Base-by-base conservation (phyloP, 2,329 filamentous ascomycete species). In the Furcasterigmium furcatum region DNA sequence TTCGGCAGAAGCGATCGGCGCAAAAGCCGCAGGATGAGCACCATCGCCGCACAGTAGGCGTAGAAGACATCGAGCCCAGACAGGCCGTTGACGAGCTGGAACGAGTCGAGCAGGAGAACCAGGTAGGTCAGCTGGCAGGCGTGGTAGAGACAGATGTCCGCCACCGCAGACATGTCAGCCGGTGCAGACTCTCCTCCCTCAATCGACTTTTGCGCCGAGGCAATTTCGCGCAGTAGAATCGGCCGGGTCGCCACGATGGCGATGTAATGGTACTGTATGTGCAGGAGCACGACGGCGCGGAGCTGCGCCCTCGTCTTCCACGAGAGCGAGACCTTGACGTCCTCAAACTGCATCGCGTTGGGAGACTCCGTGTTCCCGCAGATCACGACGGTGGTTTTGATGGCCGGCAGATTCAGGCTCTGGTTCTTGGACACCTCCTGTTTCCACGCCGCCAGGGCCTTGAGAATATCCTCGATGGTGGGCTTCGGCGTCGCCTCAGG, bases 51-150 rank as follows among this genome's bases (percentile, higher is more conserved):
- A 36, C 58, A 64, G 46, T 65, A 65, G 27, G 59, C 55, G 42
- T 67, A 67, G 29, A 64, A 67, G 3, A 65, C 53, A 24, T 67
- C 65, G 1, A 65, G 52, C 2, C 62, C 62, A 1, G 62, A 63
- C 8, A 63, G 50, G 1, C 65, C 63, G 40, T 65, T 62, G 7
- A 67, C 41, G 1, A 63, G 53, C 18, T 57, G 52, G 32, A 65
- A 64, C 4, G 53, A 55, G 29, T 64, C 57, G 0, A 67, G 56
- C 1, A 67, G 52, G 13, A 65, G 53, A 38, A 60, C 55, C 0
- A 65, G 47, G 6, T 57, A 56, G 19, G 59, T 55, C 32, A 67
- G 49, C 38, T 64, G 62, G 7, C 54, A 58, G 13, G 64, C 63
- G 29, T 65, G 59, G 32, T 53, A 49, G 8, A 65, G 52, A 38